These are phyloP conservation scores for Malus domestica DNA, from an alignment of 306 rosid genomes.

Conservation along the genomic window ASM211411v1 NC_041805.1:13350501-13351000, in stretches of 20 bases:
- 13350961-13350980: conserved; percentile 98
- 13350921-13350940: conserved; percentile 82
- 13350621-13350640: neutral
- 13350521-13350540: neutral
- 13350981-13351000: conserved; percentile 90
- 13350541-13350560: neutral
- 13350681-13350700: neutral
- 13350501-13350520: neutral
- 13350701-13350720: conserved; percentile 36
- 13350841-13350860: neutral
- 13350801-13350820: conserved; percentile 12
- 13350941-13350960: conserved; percentile 93
- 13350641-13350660: neutral
- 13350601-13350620: neutral
- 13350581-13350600: neutral
- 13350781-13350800: conserved; percentile 39
- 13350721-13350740: conserved; percentile 98
- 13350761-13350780: conserved; percentile 98
- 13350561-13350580: neutral
- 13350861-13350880: conserved; percentile 70
- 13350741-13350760: conserved; percentile 93
- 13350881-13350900: conserved; percentile 86
- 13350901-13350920: conserved; percentile 89
- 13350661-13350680: neutral
- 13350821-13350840: neutral